Base-by-base conservation (phyloP, 1,284 basidiomycete species). In the Ceratobasidium sp. region DNA sequence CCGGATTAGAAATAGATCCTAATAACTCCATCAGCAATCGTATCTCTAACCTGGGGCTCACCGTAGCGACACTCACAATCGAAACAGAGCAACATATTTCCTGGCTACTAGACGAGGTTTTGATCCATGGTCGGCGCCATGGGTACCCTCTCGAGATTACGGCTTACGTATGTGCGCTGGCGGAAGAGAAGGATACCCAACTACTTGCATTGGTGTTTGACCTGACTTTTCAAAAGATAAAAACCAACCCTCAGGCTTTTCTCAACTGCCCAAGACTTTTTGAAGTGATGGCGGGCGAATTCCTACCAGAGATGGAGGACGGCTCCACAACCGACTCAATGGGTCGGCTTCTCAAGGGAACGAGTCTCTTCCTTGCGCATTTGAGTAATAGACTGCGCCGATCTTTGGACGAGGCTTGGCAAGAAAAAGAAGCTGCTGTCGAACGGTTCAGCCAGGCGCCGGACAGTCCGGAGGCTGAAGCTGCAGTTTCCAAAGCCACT, bases 101-200 rank as follows among this genome's bases (percentile, higher is more conserved):
- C 5, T 46, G 63, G 40, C 63, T 66, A 13, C 40, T 66, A 9
- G 63, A 66, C 23, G 63, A 66, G 40, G 18, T 66, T 23, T 9
- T 66, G 9, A n/a, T 66, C 15, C 33, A 40, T 33, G 39, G 40
- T n/a, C 63, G 42, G 42, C 42, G 40, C 23, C 13, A n/a, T 18
- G 63, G 42, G 18, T 42, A 66, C 39, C 10, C 63, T 12, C 20
- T 66, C 20, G 40, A 66, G 42, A 28, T 66, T 26, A 23, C 42
- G 13, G 63, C 63, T 12, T 66, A 66, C 23, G 63, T 39, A 20
- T 66, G 63, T 46, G 63, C 63, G 6, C 42, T 66, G 10, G 63
- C 40, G 63, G n/a, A 26, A 40, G 63, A 66, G 40, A 44, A 42
- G 40, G 40, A 66, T 40, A 18, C 39, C 42, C 63, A 40, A 44